A percentile compares a stretch with the other conserved stretches of the same genome.
These are phyloP conservation scores for Umbelopsis sp. DNA, from an alignment of 192 early-diverging fungal species.

Conservation along the genomic window DNA sequence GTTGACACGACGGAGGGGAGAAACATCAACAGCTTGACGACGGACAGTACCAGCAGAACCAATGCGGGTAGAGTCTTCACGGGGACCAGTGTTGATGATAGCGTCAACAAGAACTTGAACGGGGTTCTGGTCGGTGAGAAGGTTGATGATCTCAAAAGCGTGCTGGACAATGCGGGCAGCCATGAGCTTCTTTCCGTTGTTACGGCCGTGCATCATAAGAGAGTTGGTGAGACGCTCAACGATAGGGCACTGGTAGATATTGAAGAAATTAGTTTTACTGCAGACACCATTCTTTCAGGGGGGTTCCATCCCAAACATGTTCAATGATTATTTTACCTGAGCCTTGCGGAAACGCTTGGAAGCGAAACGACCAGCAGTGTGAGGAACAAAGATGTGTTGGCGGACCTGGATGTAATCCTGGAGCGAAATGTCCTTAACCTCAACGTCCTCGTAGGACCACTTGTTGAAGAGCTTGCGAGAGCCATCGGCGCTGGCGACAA, in stretches of 20 bases:
- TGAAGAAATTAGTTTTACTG: no score
- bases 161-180: conserved; percentile 98
- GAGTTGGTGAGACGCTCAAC: conserved; percentile 98
- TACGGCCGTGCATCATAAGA: conserved; percentile 99
- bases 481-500: conserved; percentile 51
- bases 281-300: no score
- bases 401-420: conserved; percentile 92
- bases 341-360: conserved; percentile 97
- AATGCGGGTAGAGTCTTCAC: conserved; percentile 99
- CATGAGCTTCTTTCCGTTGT: conserved; percentile 99
- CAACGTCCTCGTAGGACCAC: conserved; percentile 88
- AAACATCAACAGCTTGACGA: conserved; percentile 99
- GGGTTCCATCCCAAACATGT: no score
- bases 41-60: conserved; percentile 96
- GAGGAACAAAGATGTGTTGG: conserved; percentile 93
- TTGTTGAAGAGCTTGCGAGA: conserved; percentile 79
- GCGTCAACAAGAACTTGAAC: conserved; percentile 98
- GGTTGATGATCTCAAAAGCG: conserved; percentile 98
- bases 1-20: conserved; percentile 97
- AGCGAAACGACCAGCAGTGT: conserved; percentile 99
- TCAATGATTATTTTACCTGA: conserved; percentile 55
- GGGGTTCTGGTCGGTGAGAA: conserved; percentile 97
- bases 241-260: conserved; percentile 78
- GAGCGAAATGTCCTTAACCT: conserved; percentile 88
- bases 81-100: conserved; percentile 98